These are phyloP conservation scores for Aspergillus indologenus DNA, from an alignment of 495 filamentous ascomycete species.

Conservation along the genomic window DNA sequence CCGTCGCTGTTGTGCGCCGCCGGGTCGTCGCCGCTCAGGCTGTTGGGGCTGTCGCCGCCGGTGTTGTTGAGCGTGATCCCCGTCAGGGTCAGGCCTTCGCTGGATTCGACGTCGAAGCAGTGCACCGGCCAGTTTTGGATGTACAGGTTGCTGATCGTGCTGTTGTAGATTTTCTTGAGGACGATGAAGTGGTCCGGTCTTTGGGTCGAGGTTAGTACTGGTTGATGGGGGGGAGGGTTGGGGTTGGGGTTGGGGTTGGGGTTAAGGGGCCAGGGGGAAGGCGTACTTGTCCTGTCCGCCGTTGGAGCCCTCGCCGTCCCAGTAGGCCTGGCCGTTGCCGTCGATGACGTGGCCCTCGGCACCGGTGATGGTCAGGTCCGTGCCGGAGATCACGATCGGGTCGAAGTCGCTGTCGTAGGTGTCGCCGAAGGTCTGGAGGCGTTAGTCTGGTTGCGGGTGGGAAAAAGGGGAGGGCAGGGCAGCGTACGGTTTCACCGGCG, in stretches of 20 bases:
- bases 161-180: constrained; percentile 38
- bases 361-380: constrained; percentile 38
- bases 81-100: constrained; percentile 26
- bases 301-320: constrained; percentile 49
- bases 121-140: constrained; percentile 45
- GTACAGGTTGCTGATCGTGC: constrained; percentile 33
- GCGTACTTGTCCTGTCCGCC: constrained; percentile 38
- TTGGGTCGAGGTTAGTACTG: background rate
- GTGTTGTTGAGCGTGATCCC: constrained; percentile 40
- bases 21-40: constrained; percentile 26
- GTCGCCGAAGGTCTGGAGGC: constrained; percentile 36
- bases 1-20: constrained; percentile 46
- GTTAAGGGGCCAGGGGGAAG: too few relatives aligned
- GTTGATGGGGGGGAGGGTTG: background rate
- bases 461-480: too few relatives aligned
- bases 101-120: constrained; percentile 34
- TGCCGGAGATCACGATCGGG: constrained; percentile 40
- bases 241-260: too few relatives aligned
- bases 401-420: constrained; percentile 33
- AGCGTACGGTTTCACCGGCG: constrained; percentile 27
- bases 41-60: constrained; percentile 43
- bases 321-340: constrained; percentile 45
- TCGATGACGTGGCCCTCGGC: constrained; percentile 40
- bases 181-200: constrained; percentile 49
- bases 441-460: constrained; percentile 4